phyloP scores from a whole-genome alignment of 1,139 yeast genomes.

The Sugiyamaella neomexicana region DNA sequence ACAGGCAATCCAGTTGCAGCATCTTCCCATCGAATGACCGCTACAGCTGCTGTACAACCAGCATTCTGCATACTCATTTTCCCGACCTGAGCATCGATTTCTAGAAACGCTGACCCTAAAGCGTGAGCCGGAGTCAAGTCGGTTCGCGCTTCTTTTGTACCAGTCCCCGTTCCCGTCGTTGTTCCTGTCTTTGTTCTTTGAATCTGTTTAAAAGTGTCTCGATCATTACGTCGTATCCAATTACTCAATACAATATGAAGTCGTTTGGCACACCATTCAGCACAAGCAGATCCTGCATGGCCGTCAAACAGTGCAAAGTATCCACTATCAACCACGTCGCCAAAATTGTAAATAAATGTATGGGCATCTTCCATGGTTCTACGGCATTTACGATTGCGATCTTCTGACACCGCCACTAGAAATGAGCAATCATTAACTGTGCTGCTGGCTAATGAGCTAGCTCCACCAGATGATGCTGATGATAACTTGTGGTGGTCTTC shows the following conservation, averaged over 20 bases:
- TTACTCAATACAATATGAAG: conserved; percentile 67
- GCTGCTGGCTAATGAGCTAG: too few species aligned
- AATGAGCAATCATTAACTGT: conserved; percentile 32
- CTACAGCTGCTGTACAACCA: conserved; percentile 96
- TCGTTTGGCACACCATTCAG: conserved; percentile 93
- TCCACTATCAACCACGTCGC: conserved; percentile 88
- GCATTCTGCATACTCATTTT: conserved; percentile 59
- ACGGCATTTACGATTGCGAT: conserved; percentile 75
- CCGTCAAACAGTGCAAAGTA: conserved; percentile 97
- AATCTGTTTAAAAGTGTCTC: conserved; percentile 25
- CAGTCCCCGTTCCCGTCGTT: too few species aligned
- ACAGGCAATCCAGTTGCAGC: conserved; percentile 21
- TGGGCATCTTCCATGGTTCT: conserved; percentile 97
- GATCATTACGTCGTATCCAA: conserved; percentile 44
- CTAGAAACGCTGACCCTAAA: conserved; percentile 51
- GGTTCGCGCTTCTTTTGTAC: not conserved
- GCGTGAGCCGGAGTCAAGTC: conserved; percentile 35
- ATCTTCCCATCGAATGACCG: conserved; percentile 80
- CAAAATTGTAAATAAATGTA: conserved; percentile 88
- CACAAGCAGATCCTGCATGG: conserved; percentile 92
- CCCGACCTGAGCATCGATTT: conserved; percentile 71
- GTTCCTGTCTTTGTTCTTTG: conserved; percentile 8
- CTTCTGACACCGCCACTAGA: conserved; percentile 84
- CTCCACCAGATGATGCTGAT: not conserved
- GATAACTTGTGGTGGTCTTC: not conserved